These are phyloP conservation scores for Kentomonas sorsogonicus DNA, from an alignment of 208 protist genomes.

Conservation along the genomic window DNA sequence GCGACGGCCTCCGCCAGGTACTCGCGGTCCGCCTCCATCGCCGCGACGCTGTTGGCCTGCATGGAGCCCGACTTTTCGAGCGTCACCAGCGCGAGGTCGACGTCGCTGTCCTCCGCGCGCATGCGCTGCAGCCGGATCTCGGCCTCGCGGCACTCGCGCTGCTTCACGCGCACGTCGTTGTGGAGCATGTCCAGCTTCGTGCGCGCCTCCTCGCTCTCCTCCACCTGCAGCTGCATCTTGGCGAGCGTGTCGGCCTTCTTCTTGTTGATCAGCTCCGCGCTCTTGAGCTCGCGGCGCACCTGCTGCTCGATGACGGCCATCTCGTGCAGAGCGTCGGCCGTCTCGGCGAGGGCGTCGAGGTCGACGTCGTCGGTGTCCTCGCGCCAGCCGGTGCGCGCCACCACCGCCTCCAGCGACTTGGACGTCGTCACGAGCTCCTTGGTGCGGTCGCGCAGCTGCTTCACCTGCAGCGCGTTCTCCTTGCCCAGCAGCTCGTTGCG, in stretches of 20 bases:
- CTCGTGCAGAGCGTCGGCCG: conserved; percentile 39
- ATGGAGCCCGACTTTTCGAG: conserved; percentile 38
- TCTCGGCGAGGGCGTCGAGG: conserved; percentile 21
- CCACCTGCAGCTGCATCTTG: conserved; percentile 38
- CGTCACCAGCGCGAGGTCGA: conserved; percentile 41
- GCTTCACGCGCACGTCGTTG: conserved; percentile 68
- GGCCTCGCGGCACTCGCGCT: conserved; percentile 61
- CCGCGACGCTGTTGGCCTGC: conserved; percentile 29
- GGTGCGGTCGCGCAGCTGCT: conserved; percentile 44
- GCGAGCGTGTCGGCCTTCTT: conserved; percentile 61
- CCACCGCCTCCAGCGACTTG: conserved; percentile 39
- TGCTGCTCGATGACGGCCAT: conserved; percentile 56
- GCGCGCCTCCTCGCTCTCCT: conserved; percentile 38
- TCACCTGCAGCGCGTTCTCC: conserved; percentile 69
- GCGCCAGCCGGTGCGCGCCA: conserved; percentile 65
- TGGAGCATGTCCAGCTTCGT: conserved; percentile 44
- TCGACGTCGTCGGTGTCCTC: conserved; percentile 42
- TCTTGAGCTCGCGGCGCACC: conserved; percentile 59
- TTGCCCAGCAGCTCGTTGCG: conserved; percentile 68
- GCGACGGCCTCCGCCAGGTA: conserved; percentile 65
- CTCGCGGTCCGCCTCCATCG: conserved; percentile 73
- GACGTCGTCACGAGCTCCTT: conserved; percentile 41
- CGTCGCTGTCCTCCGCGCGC: conserved; percentile 32
- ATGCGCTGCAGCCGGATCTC: conserved; percentile 52
- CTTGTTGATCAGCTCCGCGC: conserved; percentile 41